phyloP scores from a whole-genome alignment of 352 stramenopile genomes.

The Globisporangium echinulatum region DNA sequence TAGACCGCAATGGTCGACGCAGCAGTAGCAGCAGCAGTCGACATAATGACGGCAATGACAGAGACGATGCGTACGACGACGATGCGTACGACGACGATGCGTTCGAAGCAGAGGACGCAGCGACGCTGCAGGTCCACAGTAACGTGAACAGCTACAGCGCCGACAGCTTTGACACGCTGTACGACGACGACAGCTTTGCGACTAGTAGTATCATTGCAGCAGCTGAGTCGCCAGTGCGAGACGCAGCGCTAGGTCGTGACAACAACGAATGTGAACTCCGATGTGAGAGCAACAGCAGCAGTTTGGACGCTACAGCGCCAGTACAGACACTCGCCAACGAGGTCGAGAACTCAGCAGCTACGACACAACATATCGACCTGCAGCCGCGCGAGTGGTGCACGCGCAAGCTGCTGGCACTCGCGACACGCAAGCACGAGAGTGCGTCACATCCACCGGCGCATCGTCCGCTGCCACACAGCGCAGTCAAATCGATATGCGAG shows the following conservation, averaged over 20 bases:
- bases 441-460: too few relatives aligned
- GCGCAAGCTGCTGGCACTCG: conserved; percentile 2
- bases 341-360: too few relatives aligned
- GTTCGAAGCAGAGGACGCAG: conserved; percentile 10
- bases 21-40: too few relatives aligned
- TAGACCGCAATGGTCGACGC: too few relatives aligned
- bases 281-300: background rate
- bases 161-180: background rate
- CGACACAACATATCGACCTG: background rate
- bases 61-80: background rate
- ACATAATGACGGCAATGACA: too few relatives aligned
- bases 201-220: background rate
- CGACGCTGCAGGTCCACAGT: too few relatives aligned
- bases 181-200: conserved; percentile 5
- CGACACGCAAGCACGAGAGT: background rate
- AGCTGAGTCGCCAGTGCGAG: background rate
- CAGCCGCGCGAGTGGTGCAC: conserved; percentile 1
- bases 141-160: background rate
- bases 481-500: background rate
- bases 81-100: conserved; percentile 8
- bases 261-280: background rate
- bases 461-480: background rate
- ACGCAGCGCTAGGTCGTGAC: too few relatives aligned
- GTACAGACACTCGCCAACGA: background rate
- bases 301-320: too few relatives aligned